Percentiles rank a stretch among this genome's conserved stretches.
Conservation (phyloP, 768 basidiomycete species). For the Pulveroboletus frians region DNA sequence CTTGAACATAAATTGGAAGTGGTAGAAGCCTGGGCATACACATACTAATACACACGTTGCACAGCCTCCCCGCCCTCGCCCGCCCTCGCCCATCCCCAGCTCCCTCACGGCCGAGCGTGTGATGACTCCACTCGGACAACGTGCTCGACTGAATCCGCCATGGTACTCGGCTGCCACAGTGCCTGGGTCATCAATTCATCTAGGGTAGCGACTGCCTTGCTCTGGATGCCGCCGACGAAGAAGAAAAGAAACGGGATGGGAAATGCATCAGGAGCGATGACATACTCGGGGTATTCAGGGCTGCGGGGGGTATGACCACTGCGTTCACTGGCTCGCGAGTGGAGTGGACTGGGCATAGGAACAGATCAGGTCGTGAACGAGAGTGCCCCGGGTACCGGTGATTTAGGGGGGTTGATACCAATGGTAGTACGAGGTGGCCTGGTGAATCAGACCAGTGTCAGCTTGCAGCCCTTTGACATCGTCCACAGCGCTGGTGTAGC, state of each 20-base stretch:
- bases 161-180: constrained; percentile 16
- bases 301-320: not conserved
- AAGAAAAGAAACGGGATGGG: too few relatives aligned
- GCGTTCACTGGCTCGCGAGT: not conserved
- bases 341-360: not conserved
- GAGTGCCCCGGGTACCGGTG: too few relatives aligned
- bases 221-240: constrained; percentile 1
- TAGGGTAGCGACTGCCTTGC: too few relatives aligned
- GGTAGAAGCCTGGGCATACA: constrained; percentile 47
- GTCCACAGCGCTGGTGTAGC: too few relatives aligned
- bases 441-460: too few relatives aligned
- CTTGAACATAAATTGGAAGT: constrained; percentile 65
- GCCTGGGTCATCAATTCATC: not conserved
- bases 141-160: constrained; percentile 26
- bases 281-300: constrained; percentile 9
- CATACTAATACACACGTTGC: too few relatives aligned
- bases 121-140: constrained; percentile 1
- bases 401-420: too few relatives aligned
- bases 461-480: too few relatives aligned
- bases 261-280: constrained; percentile 8
- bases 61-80: too few relatives aligned
- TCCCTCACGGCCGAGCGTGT: constrained; percentile 1
- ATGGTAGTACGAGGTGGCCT: too few relatives aligned
- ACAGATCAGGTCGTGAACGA: not conserved
- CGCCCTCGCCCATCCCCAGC: too few relatives aligned